A percentile compares a stretch with the other conserved stretches of the same genome.
These are phyloP conservation scores for Botrytis sinoallii DNA, from an alignment of 2,329 filamentous ascomycete species.

Conservation along the genomic window DNA sequence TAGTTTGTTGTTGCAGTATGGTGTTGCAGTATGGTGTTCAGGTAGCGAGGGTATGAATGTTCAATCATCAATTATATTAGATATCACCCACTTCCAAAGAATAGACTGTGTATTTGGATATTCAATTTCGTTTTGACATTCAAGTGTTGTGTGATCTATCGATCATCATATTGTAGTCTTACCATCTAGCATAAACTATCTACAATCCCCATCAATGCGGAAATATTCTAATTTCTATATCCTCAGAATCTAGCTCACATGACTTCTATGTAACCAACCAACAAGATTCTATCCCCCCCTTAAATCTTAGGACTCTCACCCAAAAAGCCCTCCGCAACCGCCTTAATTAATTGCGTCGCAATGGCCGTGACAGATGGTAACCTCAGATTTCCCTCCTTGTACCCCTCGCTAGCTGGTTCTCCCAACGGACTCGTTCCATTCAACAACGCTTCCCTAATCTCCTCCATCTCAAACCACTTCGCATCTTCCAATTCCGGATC, in stretches of 20 bases:
- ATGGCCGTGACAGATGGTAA: slow-evolving; percentile 86
- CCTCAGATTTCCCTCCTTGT: slow-evolving; percentile 73
- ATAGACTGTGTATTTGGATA: too few relatives aligned
- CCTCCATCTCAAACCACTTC: slow-evolving; percentile 80
- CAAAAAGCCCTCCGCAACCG: slow-evolving; percentile 70
- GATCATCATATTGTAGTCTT: not conserved
- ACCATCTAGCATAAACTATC: not conserved
- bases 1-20: not conserved
- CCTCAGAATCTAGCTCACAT: slow-evolving; percentile 3
- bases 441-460: slow-evolving; percentile 71
- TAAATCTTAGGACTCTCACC: slow-evolving; percentile 36
- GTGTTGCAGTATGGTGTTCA: not conserved
- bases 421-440: slow-evolving; percentile 66
- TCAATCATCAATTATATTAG: not conserved
- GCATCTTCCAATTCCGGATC: slow-evolving; percentile 90
- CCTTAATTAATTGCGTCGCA: slow-evolving; percentile 81
- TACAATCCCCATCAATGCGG: not conserved
- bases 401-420: slow-evolving; percentile 60
- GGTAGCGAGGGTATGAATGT: not conserved
- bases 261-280: not conserved
- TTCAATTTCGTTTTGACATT: not conserved
- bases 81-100: not conserved
- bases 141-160: not conserved
- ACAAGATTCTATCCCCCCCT: not conserved
- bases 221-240: not conserved